Base-by-base conservation (phyloP, 2,329 filamentous ascomycete species). In the Curvularia sp. region DNA sequence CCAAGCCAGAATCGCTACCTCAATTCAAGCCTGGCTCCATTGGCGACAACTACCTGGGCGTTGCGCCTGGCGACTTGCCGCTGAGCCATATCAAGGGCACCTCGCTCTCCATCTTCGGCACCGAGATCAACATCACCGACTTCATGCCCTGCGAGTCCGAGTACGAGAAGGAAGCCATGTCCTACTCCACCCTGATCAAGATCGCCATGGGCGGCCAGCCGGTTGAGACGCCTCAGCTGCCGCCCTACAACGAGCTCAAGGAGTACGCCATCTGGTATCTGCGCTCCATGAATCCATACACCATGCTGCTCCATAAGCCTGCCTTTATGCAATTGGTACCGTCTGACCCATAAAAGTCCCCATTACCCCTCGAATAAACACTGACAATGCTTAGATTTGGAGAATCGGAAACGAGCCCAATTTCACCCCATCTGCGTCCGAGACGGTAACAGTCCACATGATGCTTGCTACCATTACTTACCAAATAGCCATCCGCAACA, bases 181-280 rank as follows among this genome's bases (percentile, higher is more conserved):
- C 91, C 0, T 86, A 90, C 51, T 84, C 87, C 53, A 87, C 89
- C 3, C 88, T 93, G 64, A 73, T 92, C 35, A 86, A 88, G 58
- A 88, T 90, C 4, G 80, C 83, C 26, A 84, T 89, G 69, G 86
- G 86, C 64, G 62, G 69, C 10, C 77, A 87, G 57, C 84, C 80
- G 5, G 77, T 87, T 10, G 79, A 82, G 12, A 79, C 81, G 33
- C 83, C 86, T 10, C 82, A 85, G 1, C 78, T 94, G 31, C 92
- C 92, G 0, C 63, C 63, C 20, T 86, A 86, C 53, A 79, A 84
- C 6, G 85, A 90, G 50, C 88, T 88, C 33, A 84, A 90, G 53
- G 86, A 83, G 33, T 92, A 90, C 69, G 86, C 88, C 6, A 84
- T 89, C 49, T 92, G 88, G 87, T 96, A 90, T 72, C 91, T 95